Percentiles rank a stretch among this genome's conserved stretches.
Conservation (phyloP, 1,284 basidiomycete species). For the Irpex sp. region DNA sequence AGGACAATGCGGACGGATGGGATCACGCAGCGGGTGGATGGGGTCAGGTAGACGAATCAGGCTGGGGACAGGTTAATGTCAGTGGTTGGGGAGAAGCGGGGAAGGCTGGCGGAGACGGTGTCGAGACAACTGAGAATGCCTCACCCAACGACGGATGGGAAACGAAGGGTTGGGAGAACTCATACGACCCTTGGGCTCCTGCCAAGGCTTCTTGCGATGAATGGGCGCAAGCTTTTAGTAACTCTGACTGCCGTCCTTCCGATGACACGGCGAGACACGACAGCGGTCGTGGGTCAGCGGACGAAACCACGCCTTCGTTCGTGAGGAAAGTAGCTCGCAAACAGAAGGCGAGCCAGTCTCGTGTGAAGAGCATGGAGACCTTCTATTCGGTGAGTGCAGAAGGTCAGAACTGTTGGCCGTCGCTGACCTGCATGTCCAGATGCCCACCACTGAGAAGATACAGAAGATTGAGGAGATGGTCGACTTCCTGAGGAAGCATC, state of each 20-base stretch:
- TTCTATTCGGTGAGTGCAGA: not conserved
- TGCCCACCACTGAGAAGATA: slow-evolving; percentile 52
- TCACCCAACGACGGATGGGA: not conserved
- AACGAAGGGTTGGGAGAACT: not conserved
- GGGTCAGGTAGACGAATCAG: not conserved
- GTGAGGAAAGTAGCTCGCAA: not conserved
- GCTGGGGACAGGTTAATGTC: not conserved
- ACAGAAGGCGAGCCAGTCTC: not conserved
- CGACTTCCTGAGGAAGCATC: slow-evolving; percentile 20
- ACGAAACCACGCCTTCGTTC: not conserved
- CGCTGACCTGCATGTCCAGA: slow-evolving; percentile 28
- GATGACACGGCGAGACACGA: not conserved
- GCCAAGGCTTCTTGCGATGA: not conserved
- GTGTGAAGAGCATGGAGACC: not conserved
- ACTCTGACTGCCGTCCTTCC: not conserved
- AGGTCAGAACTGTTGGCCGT: slow-evolving; percentile 27
- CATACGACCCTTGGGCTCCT: slow-evolving; percentile 1
- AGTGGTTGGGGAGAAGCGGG: not conserved
- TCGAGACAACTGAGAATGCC: not conserved
- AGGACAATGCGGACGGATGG: slow-evolving; percentile 7
- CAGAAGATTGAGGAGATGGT: slow-evolving; percentile 36
- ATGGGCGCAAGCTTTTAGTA: not conserved
- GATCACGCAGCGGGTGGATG: not conserved
- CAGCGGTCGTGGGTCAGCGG: not conserved
- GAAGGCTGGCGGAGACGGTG: not conserved